Percentiles rank a stretch among this genome's conserved stretches.
Conservation (phyloP, 2,329 filamentous ascomycete species). For the Cyphellophora attinorum region DNA sequence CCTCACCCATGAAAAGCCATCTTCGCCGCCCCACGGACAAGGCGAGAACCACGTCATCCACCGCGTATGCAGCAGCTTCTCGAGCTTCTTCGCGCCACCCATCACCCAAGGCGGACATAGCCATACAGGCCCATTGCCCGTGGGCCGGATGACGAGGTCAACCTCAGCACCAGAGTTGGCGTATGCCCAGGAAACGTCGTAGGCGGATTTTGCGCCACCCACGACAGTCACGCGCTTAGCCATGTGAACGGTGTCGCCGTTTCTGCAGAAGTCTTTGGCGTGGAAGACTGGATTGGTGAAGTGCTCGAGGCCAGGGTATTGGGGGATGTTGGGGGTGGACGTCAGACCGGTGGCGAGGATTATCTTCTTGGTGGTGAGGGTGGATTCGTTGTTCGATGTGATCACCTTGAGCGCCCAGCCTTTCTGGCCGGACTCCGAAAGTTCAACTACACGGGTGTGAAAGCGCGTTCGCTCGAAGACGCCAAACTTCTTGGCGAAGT, state of each 20-base stretch:
- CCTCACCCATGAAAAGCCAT: conserved; percentile 30
- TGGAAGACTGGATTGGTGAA: conserved; percentile 52
- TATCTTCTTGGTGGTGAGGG: conserved; percentile 36
- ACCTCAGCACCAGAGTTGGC: conserved; percentile 45
- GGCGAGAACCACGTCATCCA: conserved; percentile 66
- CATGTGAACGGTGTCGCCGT: conserved; percentile 24
- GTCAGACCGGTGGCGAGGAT: conserved; percentile 55
- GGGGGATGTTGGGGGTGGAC: conserved; percentile 47
- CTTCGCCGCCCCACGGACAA: conserved; percentile 58
- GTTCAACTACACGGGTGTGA: conserved; percentile 40
- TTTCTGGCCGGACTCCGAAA: conserved; percentile 31
- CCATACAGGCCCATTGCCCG: conserved; percentile 50
- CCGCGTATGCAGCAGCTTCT: conserved; percentile 58
- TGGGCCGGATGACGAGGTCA: conserved; percentile 48
- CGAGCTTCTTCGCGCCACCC: conserved; percentile 57
- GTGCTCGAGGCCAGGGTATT: conserved; percentile 36
- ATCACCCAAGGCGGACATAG: conserved; percentile 54
- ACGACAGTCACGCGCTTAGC: conserved; percentile 42
- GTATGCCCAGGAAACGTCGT: conserved; percentile 52
- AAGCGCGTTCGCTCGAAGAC: conserved; percentile 41
- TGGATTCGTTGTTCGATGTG: conserved; percentile 9
- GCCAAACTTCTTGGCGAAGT: conserved; percentile 45
- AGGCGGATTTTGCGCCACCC: conserved; percentile 54
- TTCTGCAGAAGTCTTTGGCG: conserved; percentile 40
- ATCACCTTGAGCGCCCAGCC: conserved; percentile 25